phyloP scores from a whole-genome alignment of 148 eudicot genomes.

The Euryodendron excelsum region DNA sequence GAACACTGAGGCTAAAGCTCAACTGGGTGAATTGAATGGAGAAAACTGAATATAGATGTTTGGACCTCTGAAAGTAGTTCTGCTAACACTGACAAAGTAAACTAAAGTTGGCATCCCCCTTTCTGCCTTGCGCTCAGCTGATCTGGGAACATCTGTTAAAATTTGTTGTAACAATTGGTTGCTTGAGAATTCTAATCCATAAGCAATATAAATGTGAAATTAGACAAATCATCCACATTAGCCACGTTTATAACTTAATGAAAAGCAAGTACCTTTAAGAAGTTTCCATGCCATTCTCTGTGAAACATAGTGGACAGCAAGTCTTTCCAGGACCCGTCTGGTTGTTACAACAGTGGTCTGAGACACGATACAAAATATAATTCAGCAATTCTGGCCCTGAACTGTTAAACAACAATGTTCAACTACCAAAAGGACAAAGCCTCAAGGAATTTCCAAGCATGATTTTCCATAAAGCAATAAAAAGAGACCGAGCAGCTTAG shows the following conservation, averaged over 20 bases:
- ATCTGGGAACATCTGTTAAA: conserved; percentile 77
- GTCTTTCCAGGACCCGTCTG: conserved; percentile 84
- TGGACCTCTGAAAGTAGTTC: conserved; percentile 80
- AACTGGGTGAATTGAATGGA: not conserved
- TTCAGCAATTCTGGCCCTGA: conserved; percentile 3
- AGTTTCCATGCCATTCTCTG: conserved; percentile 96
- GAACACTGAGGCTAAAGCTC: not conserved
- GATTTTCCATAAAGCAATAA: conserved; percentile 6
- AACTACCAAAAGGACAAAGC: not conserved
- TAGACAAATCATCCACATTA: not conserved
- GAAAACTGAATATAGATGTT: not conserved
- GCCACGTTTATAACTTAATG: too few species aligned
- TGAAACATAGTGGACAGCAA: conserved; percentile 68
- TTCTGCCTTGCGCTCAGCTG: conserved; percentile 76
- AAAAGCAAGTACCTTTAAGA: conserved; percentile 62
- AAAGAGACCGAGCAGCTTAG: not conserved
- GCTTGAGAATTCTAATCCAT: not conserved
- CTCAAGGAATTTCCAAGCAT: not conserved
- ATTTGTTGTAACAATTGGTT: conserved; percentile 9
- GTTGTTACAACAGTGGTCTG: conserved; percentile 85
- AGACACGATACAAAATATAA: conserved; percentile 9
- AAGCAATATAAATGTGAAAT: not conserved
- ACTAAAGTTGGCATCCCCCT: conserved; percentile 61
- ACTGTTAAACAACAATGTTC: not conserved
- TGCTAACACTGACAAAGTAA: conserved; percentile 56